phyloP scores from a whole-genome alignment of 768 basidiomycete genomes.

The Mycena galopus region DNA sequence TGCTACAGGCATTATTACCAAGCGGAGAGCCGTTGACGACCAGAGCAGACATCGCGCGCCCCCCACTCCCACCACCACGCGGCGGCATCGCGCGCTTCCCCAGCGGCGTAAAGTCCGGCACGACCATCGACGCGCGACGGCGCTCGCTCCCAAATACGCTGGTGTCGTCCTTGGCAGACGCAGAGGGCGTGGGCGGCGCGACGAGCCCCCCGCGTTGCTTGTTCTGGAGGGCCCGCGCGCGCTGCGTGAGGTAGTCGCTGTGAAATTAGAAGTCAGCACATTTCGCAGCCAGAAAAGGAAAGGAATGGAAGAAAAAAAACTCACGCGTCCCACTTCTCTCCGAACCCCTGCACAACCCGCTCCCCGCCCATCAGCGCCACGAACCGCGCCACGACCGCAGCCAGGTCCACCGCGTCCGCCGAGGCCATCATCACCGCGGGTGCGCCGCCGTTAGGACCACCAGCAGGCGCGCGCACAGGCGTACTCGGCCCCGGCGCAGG shows the following conservation, averaged over 20 bases:
- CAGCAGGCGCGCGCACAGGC: neutral
- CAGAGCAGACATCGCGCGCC: constrained; percentile 33
- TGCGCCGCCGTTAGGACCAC: constrained; percentile 18
- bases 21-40: constrained; percentile 14
- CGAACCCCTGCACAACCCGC: constrained; percentile 53
- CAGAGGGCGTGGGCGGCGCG: constrained; percentile 60
- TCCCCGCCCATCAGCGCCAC: constrained; percentile 61
- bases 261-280: neutral
- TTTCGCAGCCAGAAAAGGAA: neutral
- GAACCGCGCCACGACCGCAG: constrained; percentile 74
- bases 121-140: constrained; percentile 49
- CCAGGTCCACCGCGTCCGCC: constrained; percentile 65
- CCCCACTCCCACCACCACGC: constrained; percentile 24
- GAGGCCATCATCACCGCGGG: constrained; percentile 59
- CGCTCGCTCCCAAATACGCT: constrained; percentile 16
- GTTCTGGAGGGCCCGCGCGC: constrained; percentile 67
- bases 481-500: constrained; percentile 19
- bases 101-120: constrained; percentile 69
- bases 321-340: constrained; percentile 71
- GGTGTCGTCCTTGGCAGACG: constrained; percentile 30
- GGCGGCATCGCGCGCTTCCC: constrained; percentile 48
- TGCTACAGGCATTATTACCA: neutral
- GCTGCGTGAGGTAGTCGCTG: constrained; percentile 65
- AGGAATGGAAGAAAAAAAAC: constrained; percentile 33
- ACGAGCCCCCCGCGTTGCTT: constrained; percentile 71